Evolutionary conservation across 2,329 filamentous ascomycete species (phyloP), one percentile per base, ranked within the genome.

Genomic region (Herpotrichia juniperi): DNA sequence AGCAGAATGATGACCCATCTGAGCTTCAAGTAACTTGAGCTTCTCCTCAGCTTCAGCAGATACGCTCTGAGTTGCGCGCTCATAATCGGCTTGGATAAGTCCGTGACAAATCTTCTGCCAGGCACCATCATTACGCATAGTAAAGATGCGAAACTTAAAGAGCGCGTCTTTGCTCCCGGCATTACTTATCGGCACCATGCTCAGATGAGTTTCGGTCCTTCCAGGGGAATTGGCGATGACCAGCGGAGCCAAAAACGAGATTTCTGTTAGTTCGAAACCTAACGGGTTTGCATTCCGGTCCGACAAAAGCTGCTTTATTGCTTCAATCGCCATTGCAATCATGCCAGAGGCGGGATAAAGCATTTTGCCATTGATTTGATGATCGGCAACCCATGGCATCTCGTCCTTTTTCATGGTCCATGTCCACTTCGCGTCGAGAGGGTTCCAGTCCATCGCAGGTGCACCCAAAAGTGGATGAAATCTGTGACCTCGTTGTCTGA

Each of bases 271-370:
- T 12, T 44, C n/a, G 14, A 21, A 40, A 4, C 4, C 37, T 7
- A 8, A 11, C 10, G 37, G 37, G 7, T 12, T 6, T n/a, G n/a
- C n/a, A n/a, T n/a, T n/a, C n/a, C 10, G 11, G 7, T 22, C 37
- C n/a, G 7, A 12, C n/a, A 40, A 19, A 17, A 19, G 37, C 24
- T 43, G 49, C 9, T 47, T 46, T 12, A 50, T 44, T 4, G 59
- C 59, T 21, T 64, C 61, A 12, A 64, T 56, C 1, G 69, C 73
- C 67, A 79, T 78, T 12, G 69, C 66, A 1, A 80, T 48, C 48
- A 77, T 80, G 0, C 71, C 78, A 0, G 78, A 75, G 1, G 61
- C 74, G 0, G 80, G 80, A 39, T 78, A 79, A 1, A 81, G 59
- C 1, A 75, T 59, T 4, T 73, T 62, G 12, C 57, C 56, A 9